Conservation (phyloP, 2,329 filamentous ascomycete genomes). For the Pseudocercospora musae region DNA sequence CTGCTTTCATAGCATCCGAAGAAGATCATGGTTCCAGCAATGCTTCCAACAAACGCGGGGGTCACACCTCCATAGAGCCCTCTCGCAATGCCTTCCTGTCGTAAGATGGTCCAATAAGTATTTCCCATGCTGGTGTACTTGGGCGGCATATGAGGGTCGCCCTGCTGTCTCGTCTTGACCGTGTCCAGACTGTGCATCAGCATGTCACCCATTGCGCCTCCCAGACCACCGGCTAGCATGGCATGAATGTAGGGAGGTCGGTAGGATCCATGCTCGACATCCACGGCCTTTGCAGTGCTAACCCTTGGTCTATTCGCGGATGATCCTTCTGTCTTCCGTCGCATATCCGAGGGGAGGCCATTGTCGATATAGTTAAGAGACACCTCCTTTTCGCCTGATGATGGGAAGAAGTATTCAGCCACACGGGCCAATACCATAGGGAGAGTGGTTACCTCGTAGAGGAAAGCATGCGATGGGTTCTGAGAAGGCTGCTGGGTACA, state of each 20-base stretch:
- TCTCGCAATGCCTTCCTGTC: constrained; percentile 81
- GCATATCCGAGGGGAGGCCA: constrained; percentile 29
- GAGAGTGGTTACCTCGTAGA: constrained; percentile 19
- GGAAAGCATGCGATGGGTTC: constrained; percentile 23
- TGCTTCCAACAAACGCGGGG: constrained; percentile 86
- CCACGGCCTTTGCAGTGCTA: constrained; percentile 19
- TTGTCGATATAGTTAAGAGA: constrained; percentile 38
- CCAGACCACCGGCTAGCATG: constrained; percentile 92
- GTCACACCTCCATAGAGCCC: constrained; percentile 93
- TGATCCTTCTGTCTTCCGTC: constrained; percentile 37
- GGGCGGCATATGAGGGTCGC: constrained; percentile 86
- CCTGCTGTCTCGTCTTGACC: constrained; percentile 96
- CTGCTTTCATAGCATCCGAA: constrained; percentile 96
- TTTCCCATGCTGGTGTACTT: constrained; percentile 88
- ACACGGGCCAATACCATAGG: constrained; percentile 51
- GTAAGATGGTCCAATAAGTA: constrained; percentile 88
- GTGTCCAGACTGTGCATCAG: constrained; percentile 99
- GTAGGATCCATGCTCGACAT: constrained; percentile 40
- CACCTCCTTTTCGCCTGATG: constrained; percentile 26
- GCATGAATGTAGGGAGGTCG: constrained; percentile 53
- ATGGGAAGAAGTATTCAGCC: constrained; percentile 46
- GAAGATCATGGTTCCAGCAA: constrained; percentile 90
- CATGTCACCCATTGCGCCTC: constrained; percentile 91
- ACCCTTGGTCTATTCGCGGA: constrained; percentile 26
- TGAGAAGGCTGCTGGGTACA: not conserved